phyloP scores from a whole-genome alignment of 345 rosid genomes.

The Orychophragmus violaceus region DNA sequence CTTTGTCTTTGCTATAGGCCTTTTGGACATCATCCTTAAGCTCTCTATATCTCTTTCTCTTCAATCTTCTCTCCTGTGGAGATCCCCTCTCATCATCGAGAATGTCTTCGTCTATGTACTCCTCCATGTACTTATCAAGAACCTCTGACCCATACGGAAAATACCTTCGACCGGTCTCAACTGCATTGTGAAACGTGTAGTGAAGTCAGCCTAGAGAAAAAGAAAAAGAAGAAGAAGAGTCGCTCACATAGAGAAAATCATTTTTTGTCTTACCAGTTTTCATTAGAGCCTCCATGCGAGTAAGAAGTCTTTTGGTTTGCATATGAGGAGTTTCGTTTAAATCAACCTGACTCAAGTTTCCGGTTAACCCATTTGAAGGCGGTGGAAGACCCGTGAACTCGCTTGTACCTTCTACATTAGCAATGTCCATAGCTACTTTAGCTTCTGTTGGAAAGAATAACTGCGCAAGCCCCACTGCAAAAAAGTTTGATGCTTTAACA shows the following conservation, averaged over 20 bases:
- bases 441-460: constrained; percentile 90
- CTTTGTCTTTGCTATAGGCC: constrained; percentile 84
- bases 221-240: neutral
- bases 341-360: constrained; percentile 79
- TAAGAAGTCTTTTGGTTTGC: constrained; percentile 59
- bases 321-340: constrained; percentile 78
- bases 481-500: neutral
- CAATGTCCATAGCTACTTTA: constrained; percentile 89
- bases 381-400: constrained; percentile 56
- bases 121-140: constrained; percentile 79
- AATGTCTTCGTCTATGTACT: constrained; percentile 61
- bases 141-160: constrained; percentile 88
- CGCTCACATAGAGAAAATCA: neutral
- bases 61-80: constrained; percentile 54
- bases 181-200: constrained; percentile 34
- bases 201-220: neutral
- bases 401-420: constrained; percentile 59
- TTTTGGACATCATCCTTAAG: constrained; percentile 83
- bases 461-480: constrained; percentile 80
- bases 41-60: constrained; percentile 73
- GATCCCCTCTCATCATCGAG: constrained; percentile 64
- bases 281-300: constrained; percentile 78
- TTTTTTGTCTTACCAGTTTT: constrained; percentile 55
- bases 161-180: constrained; percentile 83
- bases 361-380: constrained; percentile 46